Evolutionary conservation across 306 rosid species (phyloP), one percentile per base, ranked within the genome.

Genomic region (Vigna mungo): DNA sequence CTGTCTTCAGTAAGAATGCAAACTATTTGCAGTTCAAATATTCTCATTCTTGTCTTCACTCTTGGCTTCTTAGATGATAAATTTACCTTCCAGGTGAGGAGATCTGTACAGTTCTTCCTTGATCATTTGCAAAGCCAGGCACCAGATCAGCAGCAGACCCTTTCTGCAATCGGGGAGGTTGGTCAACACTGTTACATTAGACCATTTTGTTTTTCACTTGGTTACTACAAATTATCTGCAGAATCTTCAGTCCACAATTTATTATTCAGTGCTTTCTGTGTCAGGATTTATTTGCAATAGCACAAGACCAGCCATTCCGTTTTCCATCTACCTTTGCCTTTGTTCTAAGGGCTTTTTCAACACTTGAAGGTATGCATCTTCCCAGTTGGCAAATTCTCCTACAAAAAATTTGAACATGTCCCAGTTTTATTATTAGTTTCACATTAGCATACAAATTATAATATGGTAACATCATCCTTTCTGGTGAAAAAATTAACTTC

Each of bases 131-230:
- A 90, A 71, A 81, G 80, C 85, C 93, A 90, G 78, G 71, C 81
- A 79, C 94, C 90, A 55, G 88, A 93, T 82, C 96, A 86, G 85
- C 80, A 86, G 25, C 87, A 89, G 81, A 86, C 96, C 14, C 74
- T 93, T 56, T 80, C 91, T 75, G 93, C 96, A 78, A 93, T 93
- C 23, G 97, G 96, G 6, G 97, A 93, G 93, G 97, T 88, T 82
- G 52, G 85, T 49, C 32, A 72, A 41, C 53, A 54, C 48, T 74
- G 14, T 64, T 37, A 47, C 55, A 4, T 21, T 32, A 12, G 63
- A 55, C 37, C 46, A 59, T n/a, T 63, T 75, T 41, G 30, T 7
- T 70, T 52, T 60, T 74, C 39, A 16, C 34, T 70, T 39, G 51
- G 25, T 48, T 53, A 55, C 62, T 43, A 14, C 43, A 51, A 68